These are phyloP conservation scores for Aphanomyces cochlioides DNA, from an alignment of 352 stramenopile genomes.

Conservation along the genomic window DNA sequence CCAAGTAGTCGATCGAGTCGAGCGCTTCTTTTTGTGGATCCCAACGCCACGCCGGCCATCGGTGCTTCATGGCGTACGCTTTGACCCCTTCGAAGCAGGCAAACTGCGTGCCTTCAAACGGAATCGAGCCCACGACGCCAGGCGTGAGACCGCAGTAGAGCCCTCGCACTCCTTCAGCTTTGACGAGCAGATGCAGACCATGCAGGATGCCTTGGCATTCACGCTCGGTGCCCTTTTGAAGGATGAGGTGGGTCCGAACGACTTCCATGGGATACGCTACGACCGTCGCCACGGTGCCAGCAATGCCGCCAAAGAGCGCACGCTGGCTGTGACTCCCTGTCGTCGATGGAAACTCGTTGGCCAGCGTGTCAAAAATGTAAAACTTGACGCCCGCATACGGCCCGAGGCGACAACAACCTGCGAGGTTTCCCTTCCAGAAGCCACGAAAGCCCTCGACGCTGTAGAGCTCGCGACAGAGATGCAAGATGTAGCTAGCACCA, in stretches of 20 bases:
- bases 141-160: conserved; percentile 70
- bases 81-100: conserved; percentile 82
- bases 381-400: conserved; percentile 80
- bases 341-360: conserved; percentile 33
- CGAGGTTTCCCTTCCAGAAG: conserved; percentile 77
- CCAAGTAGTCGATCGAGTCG: conserved; percentile 71
- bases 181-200: conserved; percentile 53
- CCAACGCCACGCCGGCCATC: conserved; percentile 61
- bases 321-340: conserved; percentile 41
- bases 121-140: conserved; percentile 62
- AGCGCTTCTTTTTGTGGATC: conserved; percentile 63
- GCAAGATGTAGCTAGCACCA: background rate
- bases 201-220: conserved; percentile 58
- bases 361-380: conserved; percentile 66
- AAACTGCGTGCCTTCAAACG: conserved; percentile 82
- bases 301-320: conserved; percentile 51
- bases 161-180: conserved; percentile 56
- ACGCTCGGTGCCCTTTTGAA: conserved; percentile 35
- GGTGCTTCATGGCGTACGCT: conserved; percentile 39
- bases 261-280: conserved; percentile 75
- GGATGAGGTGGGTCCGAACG: conserved; percentile 75
- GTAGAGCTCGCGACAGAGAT: conserved; percentile 41
- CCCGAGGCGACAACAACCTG: conserved; percentile 67
- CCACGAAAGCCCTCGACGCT: conserved; percentile 51
- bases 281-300: conserved; percentile 63